These are phyloP conservation scores for Saccharomycopsis guyanensis DNA, from an alignment of 805 yeast genomes.

Conservation along the genomic window DNA sequence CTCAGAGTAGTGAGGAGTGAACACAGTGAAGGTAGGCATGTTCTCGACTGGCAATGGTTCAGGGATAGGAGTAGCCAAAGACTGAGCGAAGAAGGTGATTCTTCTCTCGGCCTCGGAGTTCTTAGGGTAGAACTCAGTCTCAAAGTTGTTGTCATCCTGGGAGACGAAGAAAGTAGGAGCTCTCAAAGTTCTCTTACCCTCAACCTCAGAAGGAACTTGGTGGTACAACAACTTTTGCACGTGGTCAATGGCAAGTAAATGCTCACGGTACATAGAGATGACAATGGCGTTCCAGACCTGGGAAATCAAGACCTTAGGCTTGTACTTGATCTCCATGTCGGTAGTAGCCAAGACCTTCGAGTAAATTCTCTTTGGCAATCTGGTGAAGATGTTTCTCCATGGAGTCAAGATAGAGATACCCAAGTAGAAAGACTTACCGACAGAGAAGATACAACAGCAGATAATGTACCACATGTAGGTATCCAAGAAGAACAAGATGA, in stretches of 20 bases:
- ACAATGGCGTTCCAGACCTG: slow-evolving; percentile 99
- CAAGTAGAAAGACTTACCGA: slow-evolving; percentile 95
- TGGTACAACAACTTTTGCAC: slow-evolving; percentile 96
- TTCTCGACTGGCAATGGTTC: slow-evolving; percentile 99
- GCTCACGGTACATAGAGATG: slow-evolving; percentile 99
- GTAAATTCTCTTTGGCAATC: slow-evolving; percentile 98
- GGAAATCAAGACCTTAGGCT: slow-evolving; percentile 95
- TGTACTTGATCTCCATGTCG: slow-evolving; percentile 98
- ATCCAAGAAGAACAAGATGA: slow-evolving; percentile 95
- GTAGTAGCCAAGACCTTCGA: slow-evolving; percentile 96
- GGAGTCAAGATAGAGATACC: slow-evolving; percentile 99
- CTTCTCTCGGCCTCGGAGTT: slow-evolving; percentile 99
- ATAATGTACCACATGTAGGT: slow-evolving; percentile 98
- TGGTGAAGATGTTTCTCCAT: slow-evolving; percentile 97
- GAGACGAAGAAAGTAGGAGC: slow-evolving; percentile 98
- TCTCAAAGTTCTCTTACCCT: slow-evolving; percentile 96
- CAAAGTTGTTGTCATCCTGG: slow-evolving; percentile 89
- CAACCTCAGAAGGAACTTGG: slow-evolving; percentile 97
- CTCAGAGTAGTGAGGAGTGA: slow-evolving; percentile 94
- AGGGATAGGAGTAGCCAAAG: slow-evolving; percentile 96
- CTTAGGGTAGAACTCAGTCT: slow-evolving; percentile 94
- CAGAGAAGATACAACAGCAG: slow-evolving; percentile 89
- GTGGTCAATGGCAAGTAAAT: slow-evolving; percentile 93
- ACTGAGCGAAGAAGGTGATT: slow-evolving; percentile 98
- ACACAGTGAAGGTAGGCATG: slow-evolving; percentile 98